A percentile compares a stretch with the other conserved stretches of the same genome.
These are phyloP conservation scores for Colletotrichum endophyticum DNA, from an alignment of 2,329 filamentous ascomycete species.

Conservation along the genomic window DNA sequence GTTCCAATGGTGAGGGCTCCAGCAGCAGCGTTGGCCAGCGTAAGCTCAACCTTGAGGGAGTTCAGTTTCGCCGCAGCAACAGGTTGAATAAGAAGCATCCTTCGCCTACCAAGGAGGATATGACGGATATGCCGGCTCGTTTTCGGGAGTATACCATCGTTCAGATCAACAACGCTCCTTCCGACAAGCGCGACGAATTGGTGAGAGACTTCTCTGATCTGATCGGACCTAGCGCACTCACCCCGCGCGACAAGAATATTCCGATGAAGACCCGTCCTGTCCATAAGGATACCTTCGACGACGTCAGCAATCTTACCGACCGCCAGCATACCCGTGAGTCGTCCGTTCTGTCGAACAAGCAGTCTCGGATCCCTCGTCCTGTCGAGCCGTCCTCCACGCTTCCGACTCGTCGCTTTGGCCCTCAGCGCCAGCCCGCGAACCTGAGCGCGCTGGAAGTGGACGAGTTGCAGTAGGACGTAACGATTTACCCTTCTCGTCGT, in stretches of 20 bases:
- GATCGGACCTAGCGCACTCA: constrained; percentile 15
- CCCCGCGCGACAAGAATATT: constrained; percentile 33
- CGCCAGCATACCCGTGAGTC: not conserved
- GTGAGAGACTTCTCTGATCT: not conserved
- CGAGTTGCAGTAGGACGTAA: constrained; percentile 35
- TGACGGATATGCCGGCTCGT: constrained; percentile 41
- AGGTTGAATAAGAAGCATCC: constrained; percentile 45
- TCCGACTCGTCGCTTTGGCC: constrained; percentile 29
- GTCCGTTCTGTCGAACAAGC: not conserved
- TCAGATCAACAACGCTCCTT: constrained; percentile 4
- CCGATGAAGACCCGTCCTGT: constrained; percentile 14
- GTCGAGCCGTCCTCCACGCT: constrained; percentile 22
- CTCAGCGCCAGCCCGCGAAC: constrained; percentile 27
- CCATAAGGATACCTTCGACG: not conserved
- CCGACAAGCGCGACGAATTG: constrained; percentile 1
- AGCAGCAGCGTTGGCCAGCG: not conserved
- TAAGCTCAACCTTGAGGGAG: not conserved
- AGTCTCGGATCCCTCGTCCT: constrained; percentile 25
- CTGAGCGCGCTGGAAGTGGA: constrained; percentile 33
- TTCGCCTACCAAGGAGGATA: constrained; percentile 45
- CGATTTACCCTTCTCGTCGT: not conserved
- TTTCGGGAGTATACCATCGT: constrained; percentile 27
- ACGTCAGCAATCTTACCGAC: not conserved
- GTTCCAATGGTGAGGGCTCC: not conserved
- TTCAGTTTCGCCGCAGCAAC: not conserved